phyloP scores from a whole-genome alignment of 208 protist species.

The Leishmania arabica region DNA sequence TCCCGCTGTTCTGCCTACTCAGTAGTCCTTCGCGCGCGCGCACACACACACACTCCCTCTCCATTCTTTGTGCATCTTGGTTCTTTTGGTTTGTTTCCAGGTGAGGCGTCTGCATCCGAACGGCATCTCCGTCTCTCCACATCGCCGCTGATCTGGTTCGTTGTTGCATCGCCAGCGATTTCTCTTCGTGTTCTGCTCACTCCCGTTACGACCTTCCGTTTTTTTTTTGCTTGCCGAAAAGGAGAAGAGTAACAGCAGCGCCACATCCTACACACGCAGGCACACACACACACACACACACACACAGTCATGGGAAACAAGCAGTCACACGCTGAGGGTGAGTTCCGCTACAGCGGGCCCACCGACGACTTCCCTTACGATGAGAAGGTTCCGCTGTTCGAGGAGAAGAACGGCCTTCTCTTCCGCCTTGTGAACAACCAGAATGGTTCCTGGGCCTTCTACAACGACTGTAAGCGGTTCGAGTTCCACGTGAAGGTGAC shows the following conservation, averaged over 20 bases:
- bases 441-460: conserved; percentile 64
- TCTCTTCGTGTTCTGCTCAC: background rate
- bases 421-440: conserved; percentile 71
- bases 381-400: conserved; percentile 49
- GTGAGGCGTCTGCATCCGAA: background rate
- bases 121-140: background rate
- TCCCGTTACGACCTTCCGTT: conserved; percentile 1
- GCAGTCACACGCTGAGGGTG: conserved; percentile 15
- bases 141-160: background rate
- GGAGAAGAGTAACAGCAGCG: background rate
- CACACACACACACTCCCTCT: background rate
- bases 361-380: conserved; percentile 52
- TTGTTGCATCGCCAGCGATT: background rate
- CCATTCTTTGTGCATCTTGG: background rate
- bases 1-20: background rate
- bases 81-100: background rate
- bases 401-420: conserved; percentile 73
- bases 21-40: background rate
- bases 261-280: background rate
- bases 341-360: conserved; percentile 38
- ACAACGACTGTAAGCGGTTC: conserved; percentile 78
- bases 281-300: conserved; percentile 3
- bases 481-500: conserved; percentile 72
- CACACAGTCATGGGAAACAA: conserved; percentile 17
- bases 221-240: background rate